These are phyloP conservation scores for Fusarium pseudograminearum DNA, from an alignment of 2,329 filamentous ascomycete genomes.

Conservation along the genomic window DNA sequence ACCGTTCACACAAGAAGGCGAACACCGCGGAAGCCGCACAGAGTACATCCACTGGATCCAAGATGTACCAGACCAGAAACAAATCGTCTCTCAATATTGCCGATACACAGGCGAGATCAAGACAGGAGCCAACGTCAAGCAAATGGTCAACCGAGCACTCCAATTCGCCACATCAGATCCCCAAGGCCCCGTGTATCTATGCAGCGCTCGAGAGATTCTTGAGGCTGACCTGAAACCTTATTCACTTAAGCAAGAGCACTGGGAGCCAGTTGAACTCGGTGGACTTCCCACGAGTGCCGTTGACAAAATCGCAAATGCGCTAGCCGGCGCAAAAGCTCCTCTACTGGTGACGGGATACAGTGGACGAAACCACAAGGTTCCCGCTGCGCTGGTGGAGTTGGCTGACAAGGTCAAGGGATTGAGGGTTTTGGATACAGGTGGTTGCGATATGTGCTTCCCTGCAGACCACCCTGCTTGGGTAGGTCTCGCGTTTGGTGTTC, in stretches of 20 bases:
- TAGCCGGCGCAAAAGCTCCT: conserved; percentile 74
- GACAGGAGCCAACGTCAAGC: conserved; percentile 86
- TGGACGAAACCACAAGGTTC: conserved; percentile 74
- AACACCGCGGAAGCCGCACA: conserved; percentile 80
- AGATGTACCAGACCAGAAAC: conserved; percentile 83
- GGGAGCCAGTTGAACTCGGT: conserved; percentile 77
- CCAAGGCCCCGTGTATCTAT: conserved; percentile 82
- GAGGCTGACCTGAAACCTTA: conserved; percentile 85
- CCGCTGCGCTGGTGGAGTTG: conserved; percentile 72
- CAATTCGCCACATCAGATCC: conserved; percentile 85
- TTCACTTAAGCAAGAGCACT: conserved; percentile 73
- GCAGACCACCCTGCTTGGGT: conserved; percentile 75
- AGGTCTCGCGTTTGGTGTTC: conserved; percentile 78
- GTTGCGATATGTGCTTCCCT: conserved; percentile 85
- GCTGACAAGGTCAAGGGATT: conserved; percentile 76
- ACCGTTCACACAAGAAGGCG: conserved; percentile 81
- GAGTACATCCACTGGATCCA: conserved; percentile 92
- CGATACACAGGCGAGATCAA: conserved; percentile 86
- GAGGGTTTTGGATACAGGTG: conserved; percentile 79
- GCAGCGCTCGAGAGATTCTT: conserved; percentile 83
- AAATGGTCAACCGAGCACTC: conserved; percentile 86
- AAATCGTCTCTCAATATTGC: conserved; percentile 87
- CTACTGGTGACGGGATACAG: conserved; percentile 78
- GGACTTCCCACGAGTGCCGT: conserved; percentile 67
- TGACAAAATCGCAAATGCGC: conserved; percentile 69